These are phyloP conservation scores for Epichloe typhina DNA, from an alignment of 2,329 filamentous ascomycete genomes.

Conservation along the genomic window DNA sequence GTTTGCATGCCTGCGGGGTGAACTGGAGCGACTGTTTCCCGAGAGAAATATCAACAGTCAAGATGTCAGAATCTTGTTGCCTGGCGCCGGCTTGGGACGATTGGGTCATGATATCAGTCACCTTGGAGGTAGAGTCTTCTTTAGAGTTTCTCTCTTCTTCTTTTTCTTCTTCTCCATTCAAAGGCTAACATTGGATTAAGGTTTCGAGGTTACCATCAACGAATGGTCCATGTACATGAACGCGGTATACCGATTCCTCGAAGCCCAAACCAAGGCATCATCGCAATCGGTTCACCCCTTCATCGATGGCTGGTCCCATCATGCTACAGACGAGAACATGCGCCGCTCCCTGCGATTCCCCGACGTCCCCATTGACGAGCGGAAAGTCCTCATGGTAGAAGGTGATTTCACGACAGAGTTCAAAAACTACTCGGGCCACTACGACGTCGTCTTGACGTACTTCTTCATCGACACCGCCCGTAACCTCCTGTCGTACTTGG, in stretches of 20 bases:
- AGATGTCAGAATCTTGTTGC: conserved; percentile 30
- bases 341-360: conserved; percentile 33
- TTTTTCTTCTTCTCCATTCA: not conserved
- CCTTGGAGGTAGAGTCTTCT: conserved; percentile 21
- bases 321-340: conserved; percentile 33
- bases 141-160: not conserved
- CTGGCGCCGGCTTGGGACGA: conserved; percentile 39
- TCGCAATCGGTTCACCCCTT: conserved; percentile 33
- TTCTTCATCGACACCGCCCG: conserved; percentile 50
- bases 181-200: conserved; percentile 10
- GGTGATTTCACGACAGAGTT: conserved; percentile 41
- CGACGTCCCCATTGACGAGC: conserved; percentile 21
- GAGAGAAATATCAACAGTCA: conserved; percentile 4
- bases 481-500: conserved; percentile 40
- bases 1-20: conserved; percentile 25
- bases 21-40: conserved; percentile 20
- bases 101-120: conserved; percentile 36
- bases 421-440: conserved; percentile 15
- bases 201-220: conserved; percentile 39
- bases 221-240: conserved; percentile 49
- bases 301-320: conserved; percentile 43
- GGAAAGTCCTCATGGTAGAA: conserved; percentile 34
- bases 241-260: conserved; percentile 36
- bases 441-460: conserved; percentile 39
- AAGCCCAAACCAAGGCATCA: conserved; percentile 14